A percentile compares a stretch with the other conserved stretches of the same genome.
phyloP scores from a whole-genome alignment of 2,329 filamentous ascomycete genomes.

The Hymenoscyphus occultus region DNA sequence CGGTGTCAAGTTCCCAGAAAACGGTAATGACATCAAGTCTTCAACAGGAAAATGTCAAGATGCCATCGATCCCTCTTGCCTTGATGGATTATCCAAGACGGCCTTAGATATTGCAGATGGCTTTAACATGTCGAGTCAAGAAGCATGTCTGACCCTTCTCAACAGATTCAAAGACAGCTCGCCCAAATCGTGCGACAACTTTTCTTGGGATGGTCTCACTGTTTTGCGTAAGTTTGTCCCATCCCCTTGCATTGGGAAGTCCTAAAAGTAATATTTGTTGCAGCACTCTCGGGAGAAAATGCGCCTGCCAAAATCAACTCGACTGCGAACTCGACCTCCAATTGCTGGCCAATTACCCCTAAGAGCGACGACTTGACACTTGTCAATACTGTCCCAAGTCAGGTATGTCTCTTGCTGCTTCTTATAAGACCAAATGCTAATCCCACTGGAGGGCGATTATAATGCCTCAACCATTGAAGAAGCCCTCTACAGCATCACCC shows the following conservation, averaged over 20 bases:
- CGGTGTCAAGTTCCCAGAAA: not conserved
- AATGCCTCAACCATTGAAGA: not conserved
- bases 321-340: conserved; percentile 1
- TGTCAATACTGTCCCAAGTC: not conserved
- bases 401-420: not conserved
- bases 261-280: not conserved
- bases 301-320: not conserved
- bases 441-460: not conserved
- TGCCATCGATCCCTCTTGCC: not conserved
- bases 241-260: not conserved
- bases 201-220: not conserved
- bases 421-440: not conserved
- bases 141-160: not conserved
- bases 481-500: not conserved
- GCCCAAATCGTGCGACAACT: not conserved
- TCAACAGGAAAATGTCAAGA: not conserved
- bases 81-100: not conserved
- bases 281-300: not conserved
- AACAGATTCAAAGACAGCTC: not conserved
- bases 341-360: conserved; percentile 7
- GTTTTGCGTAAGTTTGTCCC: not conserved
- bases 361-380: not conserved
- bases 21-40: not conserved
- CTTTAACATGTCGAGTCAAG: not conserved
- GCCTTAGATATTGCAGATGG: not conserved